These are phyloP conservation scores for Chlamydomonas schloesseri DNA, from an alignment of 139 green algal genomes.

Conservation along the genomic window DNA sequence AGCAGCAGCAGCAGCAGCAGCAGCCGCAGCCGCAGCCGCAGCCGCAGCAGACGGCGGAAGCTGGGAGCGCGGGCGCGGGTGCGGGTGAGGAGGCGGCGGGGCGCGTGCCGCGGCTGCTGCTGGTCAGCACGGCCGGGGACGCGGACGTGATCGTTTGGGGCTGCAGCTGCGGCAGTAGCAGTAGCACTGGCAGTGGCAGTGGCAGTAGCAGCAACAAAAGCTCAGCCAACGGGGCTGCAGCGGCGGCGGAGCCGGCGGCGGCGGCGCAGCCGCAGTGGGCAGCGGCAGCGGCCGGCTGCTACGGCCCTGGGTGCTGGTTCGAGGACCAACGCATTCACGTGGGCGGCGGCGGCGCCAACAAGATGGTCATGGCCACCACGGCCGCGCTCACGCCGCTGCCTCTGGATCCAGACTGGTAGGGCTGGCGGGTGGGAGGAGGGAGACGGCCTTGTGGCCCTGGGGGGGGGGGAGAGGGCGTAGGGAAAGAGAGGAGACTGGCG, in stretches of 20 bases:
- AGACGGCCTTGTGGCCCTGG: no score
- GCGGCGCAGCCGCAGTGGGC: slow-evolving; percentile 1
- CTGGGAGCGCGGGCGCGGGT: no score
- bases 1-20: neutral
- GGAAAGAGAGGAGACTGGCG: neutral
- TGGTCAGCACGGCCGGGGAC: slow-evolving; percentile 69
- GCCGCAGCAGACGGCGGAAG: neutral
- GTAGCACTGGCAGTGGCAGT: neutral
- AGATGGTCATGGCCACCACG: slow-evolving; percentile 68
- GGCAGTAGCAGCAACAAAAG: neutral
- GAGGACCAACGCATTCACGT: slow-evolving; percentile 53
- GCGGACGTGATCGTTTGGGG: slow-evolving; percentile 67
- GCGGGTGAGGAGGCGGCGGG: no score
- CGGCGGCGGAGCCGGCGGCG: slow-evolving; percentile 17
- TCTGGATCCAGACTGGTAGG: slow-evolving; percentile 58
- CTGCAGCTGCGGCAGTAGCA: slow-evolving; percentile 27
- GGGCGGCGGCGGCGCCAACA: slow-evolving; percentile 29
- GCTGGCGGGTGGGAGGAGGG: neutral
- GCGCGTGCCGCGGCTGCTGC: slow-evolving; percentile 41
- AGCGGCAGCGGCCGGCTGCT: neutral
- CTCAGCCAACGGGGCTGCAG: neutral
- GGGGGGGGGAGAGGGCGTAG: neutral
- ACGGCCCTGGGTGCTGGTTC: slow-evolving; percentile 41
- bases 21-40: neutral
- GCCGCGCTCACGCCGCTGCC: slow-evolving; percentile 68